Conservation (phyloP, 2,329 filamentous ascomycete genomes). For the Malbranchea zuffiana region DNA sequence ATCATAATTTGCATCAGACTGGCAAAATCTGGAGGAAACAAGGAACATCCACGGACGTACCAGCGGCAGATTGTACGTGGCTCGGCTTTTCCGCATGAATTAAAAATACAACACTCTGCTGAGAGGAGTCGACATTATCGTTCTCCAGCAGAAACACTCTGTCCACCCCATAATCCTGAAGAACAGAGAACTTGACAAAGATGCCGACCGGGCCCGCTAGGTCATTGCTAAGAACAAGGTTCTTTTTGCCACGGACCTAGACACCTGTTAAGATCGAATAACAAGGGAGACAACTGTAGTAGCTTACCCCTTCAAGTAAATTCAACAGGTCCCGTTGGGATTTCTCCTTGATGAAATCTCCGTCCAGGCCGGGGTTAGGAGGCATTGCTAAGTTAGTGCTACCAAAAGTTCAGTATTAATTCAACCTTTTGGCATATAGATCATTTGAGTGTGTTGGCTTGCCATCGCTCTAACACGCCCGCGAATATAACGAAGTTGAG, state of each 20-base stretch:
- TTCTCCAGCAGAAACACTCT: constrained; percentile 97
- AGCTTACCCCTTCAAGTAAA: constrained; percentile 87
- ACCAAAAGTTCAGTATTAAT: no score
- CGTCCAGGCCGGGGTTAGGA: constrained; percentile 35
- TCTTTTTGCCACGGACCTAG: constrained; percentile 97
- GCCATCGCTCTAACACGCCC: no score
- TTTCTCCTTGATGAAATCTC: constrained; percentile 39
- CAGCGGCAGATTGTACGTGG: constrained; percentile 75
- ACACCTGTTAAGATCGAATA: constrained; percentile 3
- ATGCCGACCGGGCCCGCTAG: constrained; percentile 81
- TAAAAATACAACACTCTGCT: constrained; percentile 90
- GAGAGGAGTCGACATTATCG: constrained; percentile 83
- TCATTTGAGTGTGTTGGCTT: no score
- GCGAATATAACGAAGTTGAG: no score
- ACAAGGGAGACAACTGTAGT: not conserved
- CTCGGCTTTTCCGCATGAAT: constrained; percentile 79
- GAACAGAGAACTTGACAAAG: constrained; percentile 86
- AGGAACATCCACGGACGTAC: constrained; percentile 44
- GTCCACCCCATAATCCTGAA: constrained; percentile 95
- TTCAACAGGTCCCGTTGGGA: constrained; percentile 80
- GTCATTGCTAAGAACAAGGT: constrained; percentile 82
- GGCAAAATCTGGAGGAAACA: constrained; percentile 10
- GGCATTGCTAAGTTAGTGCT: no score
- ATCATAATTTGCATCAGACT: constrained; percentile 9
- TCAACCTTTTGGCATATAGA: no score